Percentiles rank a stretch among this genome's conserved stretches.
Evolutionary conservation across 306 rosid species (phyloP).

Genomic region (peach (Prunus persica)): Prunus_persica_NCBIv2 NC_034009.1:30687501-30688000

Average conservation of each 20-base stretch:
- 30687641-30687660: slow-evolving; percentile 54
- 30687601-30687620: slow-evolving; percentile 81
- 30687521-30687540: slow-evolving; percentile 24
- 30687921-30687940: background rate
- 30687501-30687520: background rate
- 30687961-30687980: background rate
- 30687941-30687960: background rate
- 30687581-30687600: slow-evolving; percentile 13
- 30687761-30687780: background rate
- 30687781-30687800: background rate
- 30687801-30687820: background rate
- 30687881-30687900: background rate
- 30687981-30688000: background rate
- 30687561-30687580: background rate
- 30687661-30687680: slow-evolving; percentile 53
- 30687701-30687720: slow-evolving; percentile 10
- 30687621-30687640: slow-evolving; percentile 61
- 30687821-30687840: background rate
- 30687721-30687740: slow-evolving; percentile 22
- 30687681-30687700: slow-evolving; percentile 17
- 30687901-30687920: background rate
- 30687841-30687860: background rate
- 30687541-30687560: slow-evolving; percentile 22
- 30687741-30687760: background rate
- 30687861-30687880: background rate